A percentile compares a stretch with the other conserved stretches of the same genome.
phyloP scores from a whole-genome alignment of 2,329 filamentous ascomycete genomes.

The Fonsecaea monophora region DNA sequence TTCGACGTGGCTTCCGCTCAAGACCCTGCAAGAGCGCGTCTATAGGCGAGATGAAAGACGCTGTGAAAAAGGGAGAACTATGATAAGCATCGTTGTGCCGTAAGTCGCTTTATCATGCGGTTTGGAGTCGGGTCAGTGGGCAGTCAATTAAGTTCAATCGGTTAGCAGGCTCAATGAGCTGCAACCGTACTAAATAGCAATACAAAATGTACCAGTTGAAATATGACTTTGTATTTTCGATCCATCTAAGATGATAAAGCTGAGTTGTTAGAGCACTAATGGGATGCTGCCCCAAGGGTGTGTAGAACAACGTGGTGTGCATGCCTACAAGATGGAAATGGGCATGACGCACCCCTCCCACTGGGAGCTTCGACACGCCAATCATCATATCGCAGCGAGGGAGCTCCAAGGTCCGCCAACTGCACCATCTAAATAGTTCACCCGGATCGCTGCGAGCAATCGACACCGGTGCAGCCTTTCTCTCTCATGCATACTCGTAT shows the following conservation, averaged over 20 bases:
- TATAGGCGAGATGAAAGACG: constrained; percentile 8
- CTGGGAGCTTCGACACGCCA: neutral
- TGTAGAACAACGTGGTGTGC: too few species aligned
- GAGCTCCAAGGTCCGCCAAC: constrained; percentile 16
- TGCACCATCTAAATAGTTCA: constrained; percentile 19
- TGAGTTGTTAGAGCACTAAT: too few species aligned
- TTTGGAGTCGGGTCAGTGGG: neutral
- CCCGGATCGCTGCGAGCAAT: constrained; percentile 10
- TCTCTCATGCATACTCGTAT: neutral
- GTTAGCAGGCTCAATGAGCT: constrained; percentile 2
- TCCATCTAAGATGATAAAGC: neutral
- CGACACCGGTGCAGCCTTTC: neutral
- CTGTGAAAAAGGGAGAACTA: neutral
- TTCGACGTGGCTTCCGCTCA: constrained; percentile 58
- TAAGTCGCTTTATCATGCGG: neutral
- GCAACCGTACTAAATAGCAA: constrained; percentile 10
- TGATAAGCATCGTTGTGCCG: neutral
- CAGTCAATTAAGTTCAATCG: neutral
- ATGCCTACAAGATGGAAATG: neutral
- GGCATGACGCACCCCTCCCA: neutral
- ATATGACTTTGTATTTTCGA: neutral
- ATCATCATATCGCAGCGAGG: neutral
- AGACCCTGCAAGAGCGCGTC: constrained; percentile 18
- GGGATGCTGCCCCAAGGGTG: too few species aligned
- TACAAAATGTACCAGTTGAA: constrained; percentile 3